Conservation (phyloP, 1,284 basidiomycete genomes). For the Veloboletus limbatus region DNA sequence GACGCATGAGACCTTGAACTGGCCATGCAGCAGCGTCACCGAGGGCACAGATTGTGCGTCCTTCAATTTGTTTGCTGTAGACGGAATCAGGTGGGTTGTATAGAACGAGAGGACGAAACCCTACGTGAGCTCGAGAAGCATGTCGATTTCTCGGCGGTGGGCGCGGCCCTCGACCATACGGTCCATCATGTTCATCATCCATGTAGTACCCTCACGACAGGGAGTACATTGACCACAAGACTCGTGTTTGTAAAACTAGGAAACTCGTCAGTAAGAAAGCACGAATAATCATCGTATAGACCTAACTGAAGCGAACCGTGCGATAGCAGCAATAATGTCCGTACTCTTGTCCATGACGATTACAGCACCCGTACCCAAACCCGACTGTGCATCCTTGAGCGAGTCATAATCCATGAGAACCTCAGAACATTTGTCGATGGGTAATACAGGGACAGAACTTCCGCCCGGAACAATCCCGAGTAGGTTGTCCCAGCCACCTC, state of each 20-base stretch:
- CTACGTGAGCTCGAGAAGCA: conserved; percentile 88
- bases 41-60: conserved; percentile 92
- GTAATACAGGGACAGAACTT: conserved; percentile 92
- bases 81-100: conserved; percentile 19
- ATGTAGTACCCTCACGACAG: conserved; percentile 93
- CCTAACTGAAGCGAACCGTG: conserved; percentile 83
- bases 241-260: conserved; percentile 94
- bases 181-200: conserved; percentile 99
- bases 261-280: not conserved
- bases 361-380: conserved; percentile 95
- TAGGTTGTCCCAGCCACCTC: conserved; percentile 95
- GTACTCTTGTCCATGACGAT: conserved; percentile 99
- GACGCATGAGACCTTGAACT: conserved; percentile 93
- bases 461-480: conserved; percentile 95
- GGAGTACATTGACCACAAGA: conserved; percentile 99
- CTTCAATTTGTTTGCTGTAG: conserved; percentile 90
- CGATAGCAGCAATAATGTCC: conserved; percentile 90
- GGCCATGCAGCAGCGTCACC: conserved; percentile 99
- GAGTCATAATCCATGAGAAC: conserved; percentile 99
- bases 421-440: conserved; percentile 76
- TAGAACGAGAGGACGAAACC: conserved; percentile 22
- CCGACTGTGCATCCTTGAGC: conserved; percentile 90
- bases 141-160: conserved; percentile 93
- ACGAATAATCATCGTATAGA: not conserved
- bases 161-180: conserved; percentile 87